Conservation (phyloP, 768 basidiomycete genomes). For the Lactarius hatsudake region DNA sequence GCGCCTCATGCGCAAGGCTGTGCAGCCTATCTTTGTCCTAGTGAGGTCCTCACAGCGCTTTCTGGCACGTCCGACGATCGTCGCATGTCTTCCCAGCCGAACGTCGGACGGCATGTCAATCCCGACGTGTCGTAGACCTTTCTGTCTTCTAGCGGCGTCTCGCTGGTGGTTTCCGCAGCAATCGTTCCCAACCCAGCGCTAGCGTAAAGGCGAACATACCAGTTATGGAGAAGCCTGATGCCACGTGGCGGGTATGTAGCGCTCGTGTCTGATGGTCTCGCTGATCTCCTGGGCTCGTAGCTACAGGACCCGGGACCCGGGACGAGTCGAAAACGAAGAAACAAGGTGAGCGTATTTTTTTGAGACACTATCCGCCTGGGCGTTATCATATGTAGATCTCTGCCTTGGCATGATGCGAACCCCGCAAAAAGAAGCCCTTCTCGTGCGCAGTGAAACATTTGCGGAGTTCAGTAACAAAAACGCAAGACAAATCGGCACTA, state of each 20-base stretch:
- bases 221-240: neutral
- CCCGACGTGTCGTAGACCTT: neutral
- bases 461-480: neutral
- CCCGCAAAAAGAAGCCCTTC: neutral
- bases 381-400: neutral
- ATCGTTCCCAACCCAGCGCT: neutral
- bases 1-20: neutral
- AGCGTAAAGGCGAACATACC: neutral
- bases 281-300: neutral
- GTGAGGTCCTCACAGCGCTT: neutral
- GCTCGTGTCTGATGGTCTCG: neutral
- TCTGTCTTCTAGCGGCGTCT: neutral
- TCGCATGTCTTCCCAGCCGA: neutral
- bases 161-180: neutral
- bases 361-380: neutral
- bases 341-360: neutral
- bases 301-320: neutral
- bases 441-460: neutral
- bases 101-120: slow-evolving; percentile 6
- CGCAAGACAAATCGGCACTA: neutral
- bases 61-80: neutral
- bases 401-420: neutral
- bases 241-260: neutral
- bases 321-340: neutral
- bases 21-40: slow-evolving; percentile 8